Conservation (phyloP, 2,329 filamentous ascomycete genomes). For the Westerdykella aurantiaca region DNA sequence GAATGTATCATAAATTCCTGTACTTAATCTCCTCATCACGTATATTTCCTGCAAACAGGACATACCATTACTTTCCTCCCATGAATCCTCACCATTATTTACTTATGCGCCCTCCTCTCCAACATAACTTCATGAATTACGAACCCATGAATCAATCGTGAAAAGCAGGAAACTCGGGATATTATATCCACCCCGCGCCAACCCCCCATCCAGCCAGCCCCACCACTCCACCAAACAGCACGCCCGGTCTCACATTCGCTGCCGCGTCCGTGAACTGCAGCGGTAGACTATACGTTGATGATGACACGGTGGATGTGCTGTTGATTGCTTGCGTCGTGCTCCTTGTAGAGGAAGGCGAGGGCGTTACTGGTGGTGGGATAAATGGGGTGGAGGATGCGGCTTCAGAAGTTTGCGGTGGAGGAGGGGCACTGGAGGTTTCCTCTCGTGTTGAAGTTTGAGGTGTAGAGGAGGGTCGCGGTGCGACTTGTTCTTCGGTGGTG, state of each 20-base stretch:
- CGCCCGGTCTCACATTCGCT: constrained; percentile 9
- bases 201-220: constrained; percentile 16
- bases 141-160: no score
- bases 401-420: no score
- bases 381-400: constrained; percentile 5
- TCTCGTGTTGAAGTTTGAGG: not conserved
- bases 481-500: constrained; percentile 11
- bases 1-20: no score
- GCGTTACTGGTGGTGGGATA: constrained; percentile 1
- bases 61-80: no score
- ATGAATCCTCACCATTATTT: no score
- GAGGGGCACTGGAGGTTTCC: not conserved
- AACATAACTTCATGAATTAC: no score
- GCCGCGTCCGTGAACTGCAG: constrained; percentile 15
- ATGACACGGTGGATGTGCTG: constrained; percentile 3
- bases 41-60: no score
- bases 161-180: not conserved
- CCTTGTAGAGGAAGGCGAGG: not conserved
- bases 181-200: constrained; percentile 21
- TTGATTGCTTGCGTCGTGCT: constrained; percentile 4
- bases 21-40: no score
- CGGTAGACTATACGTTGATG: constrained; percentile 6
- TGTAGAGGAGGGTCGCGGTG: not conserved
- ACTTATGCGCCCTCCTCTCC: no score
- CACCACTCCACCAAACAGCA: constrained; percentile 7